Conservation (phyloP, 208 protist species). For the Leishmania tarentolae region DNA sequence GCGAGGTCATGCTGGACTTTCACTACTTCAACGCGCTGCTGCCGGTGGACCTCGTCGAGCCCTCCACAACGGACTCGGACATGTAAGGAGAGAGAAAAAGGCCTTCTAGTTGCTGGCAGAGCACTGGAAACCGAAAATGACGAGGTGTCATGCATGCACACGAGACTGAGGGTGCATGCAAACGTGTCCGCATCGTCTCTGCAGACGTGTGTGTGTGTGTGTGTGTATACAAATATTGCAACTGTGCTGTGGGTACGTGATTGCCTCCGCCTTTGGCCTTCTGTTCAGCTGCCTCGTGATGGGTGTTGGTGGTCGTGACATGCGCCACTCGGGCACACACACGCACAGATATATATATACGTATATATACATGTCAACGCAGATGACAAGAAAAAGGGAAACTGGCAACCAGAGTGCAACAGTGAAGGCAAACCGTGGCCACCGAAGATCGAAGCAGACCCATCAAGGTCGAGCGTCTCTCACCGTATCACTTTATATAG, state of each 20-base stretch:
- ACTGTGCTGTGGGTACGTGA: not conserved
- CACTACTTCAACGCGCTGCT: constrained; percentile 87
- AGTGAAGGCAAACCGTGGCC: not conserved
- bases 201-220: not conserved
- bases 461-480: not conserved
- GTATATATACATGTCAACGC: not conserved
- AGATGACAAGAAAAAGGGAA: not conserved
- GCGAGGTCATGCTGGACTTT: constrained; percentile 74
- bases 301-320: not conserved
- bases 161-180: not conserved
- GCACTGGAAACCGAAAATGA: not conserved
- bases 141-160: not conserved
- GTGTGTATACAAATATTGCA: not conserved
- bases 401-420: not conserved
- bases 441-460: not conserved
- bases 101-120: not conserved
- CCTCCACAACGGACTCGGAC: constrained; percentile 62
- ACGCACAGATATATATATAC: not conserved
- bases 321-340: not conserved
- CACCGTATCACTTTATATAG: not conserved
- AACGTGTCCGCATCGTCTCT: not conserved
- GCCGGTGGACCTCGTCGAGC: constrained; percentile 50
- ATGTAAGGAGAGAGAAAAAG: not conserved
- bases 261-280: not conserved
- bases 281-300: not conserved